A percentile compares a stretch with the other conserved stretches of the same genome.
Evolutionary conservation across 2,329 filamentous ascomycete genomes (phyloP).

Genomic region (Claviceps sp.): DNA sequence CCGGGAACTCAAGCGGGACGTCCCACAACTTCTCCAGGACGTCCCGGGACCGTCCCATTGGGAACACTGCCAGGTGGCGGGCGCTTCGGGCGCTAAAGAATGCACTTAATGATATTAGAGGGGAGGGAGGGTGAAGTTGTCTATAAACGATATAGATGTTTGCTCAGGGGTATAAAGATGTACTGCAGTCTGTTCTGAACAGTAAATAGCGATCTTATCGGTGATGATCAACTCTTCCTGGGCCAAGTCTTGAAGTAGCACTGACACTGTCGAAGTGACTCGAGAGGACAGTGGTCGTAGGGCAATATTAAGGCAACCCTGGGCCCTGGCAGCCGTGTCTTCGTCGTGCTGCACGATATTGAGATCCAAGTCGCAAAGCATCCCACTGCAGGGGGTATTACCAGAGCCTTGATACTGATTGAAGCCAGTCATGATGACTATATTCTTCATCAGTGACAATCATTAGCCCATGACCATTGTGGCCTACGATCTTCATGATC

Average conservation of each 20-base stretch:
- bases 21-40: too few relatives aligned
- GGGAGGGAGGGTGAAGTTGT: too few relatives aligned
- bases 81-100: too few relatives aligned
- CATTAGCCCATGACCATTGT: too few relatives aligned
- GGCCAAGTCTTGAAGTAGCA: background rate
- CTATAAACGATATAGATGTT: too few relatives aligned
- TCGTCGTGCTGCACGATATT: background rate
- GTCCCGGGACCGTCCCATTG: too few relatives aligned
- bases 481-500: background rate
- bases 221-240: too few relatives aligned
- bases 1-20: too few relatives aligned
- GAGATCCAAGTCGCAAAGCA: slow-evolving; percentile 4
- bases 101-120: too few relatives aligned
- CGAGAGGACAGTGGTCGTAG: background rate
- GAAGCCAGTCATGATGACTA: background rate
- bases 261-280: background rate
- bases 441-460: background rate
- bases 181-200: too few relatives aligned
- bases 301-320: background rate
- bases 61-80: too few relatives aligned
- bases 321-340: background rate
- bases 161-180: too few relatives aligned
- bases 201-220: background rate
- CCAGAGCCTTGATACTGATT: background rate
- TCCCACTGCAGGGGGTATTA: background rate